phyloP scores from a whole-genome alignment of 495 filamentous ascomycete genomes.

The Cryomyces minteri region DNA sequence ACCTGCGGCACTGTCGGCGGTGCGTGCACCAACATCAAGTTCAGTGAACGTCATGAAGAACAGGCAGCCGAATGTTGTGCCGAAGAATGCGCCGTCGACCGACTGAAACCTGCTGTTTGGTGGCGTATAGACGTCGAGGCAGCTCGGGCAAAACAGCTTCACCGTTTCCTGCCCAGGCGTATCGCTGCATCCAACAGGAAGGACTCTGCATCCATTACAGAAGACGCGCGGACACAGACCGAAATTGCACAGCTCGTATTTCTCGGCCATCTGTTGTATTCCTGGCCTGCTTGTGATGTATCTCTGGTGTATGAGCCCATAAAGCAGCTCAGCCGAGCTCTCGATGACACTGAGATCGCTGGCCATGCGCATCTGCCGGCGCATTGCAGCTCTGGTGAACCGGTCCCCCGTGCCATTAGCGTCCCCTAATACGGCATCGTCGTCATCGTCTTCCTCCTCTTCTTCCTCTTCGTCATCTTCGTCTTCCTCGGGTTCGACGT shows the following conservation, averaged over 20 bases:
- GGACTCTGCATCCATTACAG: conserved; percentile 71
- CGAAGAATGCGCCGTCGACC: conserved; percentile 97
- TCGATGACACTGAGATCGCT: conserved; percentile 90
- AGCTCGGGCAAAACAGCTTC: conserved; percentile 93
- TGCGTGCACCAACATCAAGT: conserved; percentile 41
- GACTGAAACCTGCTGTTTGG: conserved; percentile 95
- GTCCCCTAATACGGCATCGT: conserved; percentile 26
- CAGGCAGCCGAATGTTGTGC: conserved; percentile 81
- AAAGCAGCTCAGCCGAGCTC: conserved; percentile 89
- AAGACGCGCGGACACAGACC: conserved; percentile 79
- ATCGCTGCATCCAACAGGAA: conserved; percentile 85
- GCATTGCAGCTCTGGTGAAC: background rate
- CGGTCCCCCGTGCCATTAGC: conserved; percentile 32
- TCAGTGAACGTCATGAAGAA: conserved; percentile 99
- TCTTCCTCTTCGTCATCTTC: conserved; percentile 64
- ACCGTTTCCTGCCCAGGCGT: conserved; percentile 93
- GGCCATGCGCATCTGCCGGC: conserved; percentile 64
- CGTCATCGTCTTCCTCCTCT: conserved; percentile 53
- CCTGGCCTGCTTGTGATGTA: conserved; percentile 96
- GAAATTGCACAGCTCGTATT: conserved; percentile 92
- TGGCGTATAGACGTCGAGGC: conserved; percentile 90
- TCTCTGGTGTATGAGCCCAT: conserved; percentile 93
- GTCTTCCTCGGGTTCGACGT: conserved; percentile 90
- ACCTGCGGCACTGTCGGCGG: background rate
- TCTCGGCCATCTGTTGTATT: conserved; percentile 98